A percentile compares a stretch with the other conserved stretches of the same genome.
Conservation (phyloP, 2,329 filamentous ascomycete genomes). For the Ophidiomyces ophidiicola region DNA sequence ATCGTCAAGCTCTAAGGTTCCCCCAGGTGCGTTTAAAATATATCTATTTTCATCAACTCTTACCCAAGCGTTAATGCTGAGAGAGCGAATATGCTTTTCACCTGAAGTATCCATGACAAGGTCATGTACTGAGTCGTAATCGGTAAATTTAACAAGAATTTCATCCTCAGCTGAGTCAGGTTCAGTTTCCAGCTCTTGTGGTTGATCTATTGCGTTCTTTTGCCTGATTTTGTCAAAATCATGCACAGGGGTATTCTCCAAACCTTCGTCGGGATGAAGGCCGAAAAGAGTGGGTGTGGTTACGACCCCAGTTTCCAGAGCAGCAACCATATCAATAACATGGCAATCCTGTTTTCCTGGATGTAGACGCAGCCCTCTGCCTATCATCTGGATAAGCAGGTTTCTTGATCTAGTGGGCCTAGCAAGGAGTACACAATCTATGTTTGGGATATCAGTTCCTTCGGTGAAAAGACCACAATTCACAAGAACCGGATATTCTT, state of each 20-base stretch:
- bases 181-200: constrained; percentile 1
- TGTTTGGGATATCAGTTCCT: constrained; percentile 93
- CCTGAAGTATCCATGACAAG: constrained; percentile 69
- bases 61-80: constrained; percentile 75
- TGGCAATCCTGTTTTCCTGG: constrained; percentile 78
- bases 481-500: constrained; percentile 72
- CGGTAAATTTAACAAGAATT: constrained; percentile 61
- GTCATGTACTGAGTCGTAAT: constrained; percentile 87
- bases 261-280: constrained; percentile 67
- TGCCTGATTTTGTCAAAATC: constrained; percentile 45
- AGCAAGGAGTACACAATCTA: constrained; percentile 82
- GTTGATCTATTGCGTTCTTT: constrained; percentile 19
- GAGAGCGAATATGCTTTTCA: constrained; percentile 63
- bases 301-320: constrained; percentile 68
- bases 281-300: constrained; percentile 89
- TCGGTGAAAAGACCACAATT: constrained; percentile 97
- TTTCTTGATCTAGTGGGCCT: constrained; percentile 88
- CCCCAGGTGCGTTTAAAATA: constrained; percentile 53
- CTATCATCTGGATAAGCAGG: constrained; percentile 93
- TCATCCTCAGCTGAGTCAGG: constrained; percentile 21
- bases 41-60: constrained; percentile 58
- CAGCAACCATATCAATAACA: constrained; percentile 90
- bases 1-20: constrained; percentile 47
- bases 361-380: constrained; percentile 75
- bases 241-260: constrained; percentile 53